These are phyloP conservation scores for Globisporangium parvum DNA, from an alignment of 352 stramenopile genomes.

Conservation along the genomic window DNA sequence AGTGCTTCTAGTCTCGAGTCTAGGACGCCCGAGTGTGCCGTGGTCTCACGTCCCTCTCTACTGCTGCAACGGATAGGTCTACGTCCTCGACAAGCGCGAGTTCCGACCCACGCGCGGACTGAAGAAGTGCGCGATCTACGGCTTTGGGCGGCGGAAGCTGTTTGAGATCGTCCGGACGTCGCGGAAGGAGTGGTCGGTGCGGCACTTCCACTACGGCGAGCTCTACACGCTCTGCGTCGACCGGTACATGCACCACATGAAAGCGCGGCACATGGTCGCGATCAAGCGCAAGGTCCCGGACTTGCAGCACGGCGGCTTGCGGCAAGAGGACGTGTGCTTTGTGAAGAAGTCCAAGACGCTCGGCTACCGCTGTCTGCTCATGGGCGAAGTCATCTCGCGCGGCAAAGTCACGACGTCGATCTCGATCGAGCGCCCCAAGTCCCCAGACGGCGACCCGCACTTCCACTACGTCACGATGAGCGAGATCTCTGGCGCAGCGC, in stretches of 20 bases:
- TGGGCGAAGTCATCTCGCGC: conserved; percentile 76
- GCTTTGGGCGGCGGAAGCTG: conserved; percentile 66
- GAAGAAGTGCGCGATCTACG: conserved; percentile 68
- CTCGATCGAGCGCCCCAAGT: conserved; percentile 50
- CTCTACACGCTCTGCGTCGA: conserved; percentile 64
- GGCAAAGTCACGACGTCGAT: conserved; percentile 76
- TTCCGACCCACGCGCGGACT: conserved; percentile 58
- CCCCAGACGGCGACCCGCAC: conserved; percentile 39
- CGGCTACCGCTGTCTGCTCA: conserved; percentile 68
- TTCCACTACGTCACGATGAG: conserved; percentile 79
- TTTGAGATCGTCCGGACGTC: conserved; percentile 74
- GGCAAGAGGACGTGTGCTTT: conserved; percentile 74
- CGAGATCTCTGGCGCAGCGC: conserved; percentile 51
- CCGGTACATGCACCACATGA: conserved; percentile 62
- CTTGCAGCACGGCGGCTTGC: conserved; percentile 37
- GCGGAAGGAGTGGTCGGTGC: conserved; percentile 67
- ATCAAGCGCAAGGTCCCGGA: conserved; percentile 63
- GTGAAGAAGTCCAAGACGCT: conserved; percentile 70
- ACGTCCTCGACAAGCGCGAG: conserved; percentile 73
- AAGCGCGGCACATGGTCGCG: conserved; percentile 67
- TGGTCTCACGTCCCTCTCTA: too few relatives aligned
- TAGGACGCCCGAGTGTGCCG: too few relatives aligned
- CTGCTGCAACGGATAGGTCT: too few relatives aligned
- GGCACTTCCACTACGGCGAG: conserved; percentile 46
- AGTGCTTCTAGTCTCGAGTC: too few relatives aligned